These are phyloP conservation scores for Puccinellia tenuiflora DNA, from an alignment of 176 grass and related monocot species.

Conservation along the genomic window DNA sequence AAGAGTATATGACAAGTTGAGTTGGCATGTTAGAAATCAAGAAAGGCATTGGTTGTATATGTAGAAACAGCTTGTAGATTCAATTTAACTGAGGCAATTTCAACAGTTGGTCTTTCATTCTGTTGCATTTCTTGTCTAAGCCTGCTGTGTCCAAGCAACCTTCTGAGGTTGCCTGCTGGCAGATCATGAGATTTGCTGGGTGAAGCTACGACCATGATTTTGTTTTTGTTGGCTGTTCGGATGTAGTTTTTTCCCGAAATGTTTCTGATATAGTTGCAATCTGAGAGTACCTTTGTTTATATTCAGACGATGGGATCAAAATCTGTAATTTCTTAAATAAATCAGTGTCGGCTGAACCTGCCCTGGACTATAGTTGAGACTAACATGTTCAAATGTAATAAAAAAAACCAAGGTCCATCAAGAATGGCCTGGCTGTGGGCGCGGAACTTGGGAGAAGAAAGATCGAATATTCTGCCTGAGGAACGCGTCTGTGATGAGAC, in stretches of 20 bases:
- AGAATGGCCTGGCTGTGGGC: no score
- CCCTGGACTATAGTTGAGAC: no score
- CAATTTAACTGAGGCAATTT: conserved; percentile 40
- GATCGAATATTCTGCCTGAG: no score
- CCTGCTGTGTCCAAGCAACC: neutral
- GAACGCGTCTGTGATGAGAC: no score
- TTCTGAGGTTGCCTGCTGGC: neutral
- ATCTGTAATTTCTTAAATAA: neutral
- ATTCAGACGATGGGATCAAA: no score
- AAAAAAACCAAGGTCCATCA: no score
- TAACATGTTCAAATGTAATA: no score
- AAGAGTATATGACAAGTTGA: neutral
- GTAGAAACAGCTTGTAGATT: conserved; percentile 34
- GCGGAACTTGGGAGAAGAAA: no score
- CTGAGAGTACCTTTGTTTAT: no score
- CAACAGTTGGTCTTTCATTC: neutral
- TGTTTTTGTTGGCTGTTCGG: neutral
- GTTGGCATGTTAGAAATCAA: conserved; percentile 22
- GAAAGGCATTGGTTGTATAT: conserved; percentile 43
- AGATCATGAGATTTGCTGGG: neutral
- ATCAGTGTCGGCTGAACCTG: neutral
- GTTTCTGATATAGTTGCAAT: no score
- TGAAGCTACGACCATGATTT: neutral
- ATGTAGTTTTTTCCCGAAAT: no score
- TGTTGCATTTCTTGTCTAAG: neutral